Percentiles rank a stretch among this genome's conserved stretches.
These are phyloP conservation scores for Exophiala sideris DNA, from an alignment of 2,329 filamentous ascomycete genomes.

Conservation along the genomic window DNA sequence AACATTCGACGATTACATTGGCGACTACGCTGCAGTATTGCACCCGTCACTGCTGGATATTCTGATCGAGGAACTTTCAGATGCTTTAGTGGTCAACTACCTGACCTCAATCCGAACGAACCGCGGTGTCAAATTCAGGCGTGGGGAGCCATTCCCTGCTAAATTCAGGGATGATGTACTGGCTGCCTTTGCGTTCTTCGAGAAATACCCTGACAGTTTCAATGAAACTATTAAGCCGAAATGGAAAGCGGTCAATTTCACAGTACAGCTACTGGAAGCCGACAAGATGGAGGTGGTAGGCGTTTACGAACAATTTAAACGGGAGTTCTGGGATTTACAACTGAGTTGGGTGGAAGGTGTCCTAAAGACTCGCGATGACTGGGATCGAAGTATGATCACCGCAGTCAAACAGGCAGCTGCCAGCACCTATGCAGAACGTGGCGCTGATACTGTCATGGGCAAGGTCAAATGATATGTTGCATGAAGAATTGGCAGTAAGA, in stretches of 20 bases:
- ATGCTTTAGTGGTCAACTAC: conserved; percentile 85
- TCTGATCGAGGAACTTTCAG: conserved; percentile 86
- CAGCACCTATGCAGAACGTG: conserved; percentile 74
- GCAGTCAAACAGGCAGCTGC: conserved; percentile 85
- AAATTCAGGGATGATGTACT: conserved; percentile 92
- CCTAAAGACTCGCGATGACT: conserved; percentile 81
- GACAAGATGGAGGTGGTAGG: conserved; percentile 70
- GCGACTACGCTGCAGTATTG: conserved; percentile 78
- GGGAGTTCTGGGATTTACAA: conserved; percentile 86
- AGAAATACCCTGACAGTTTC: conserved; percentile 63
- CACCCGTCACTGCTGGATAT: conserved; percentile 87
- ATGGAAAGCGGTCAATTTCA: conserved; percentile 85
- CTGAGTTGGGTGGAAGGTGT: conserved; percentile 95
- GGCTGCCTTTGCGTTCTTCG: conserved; percentile 87
- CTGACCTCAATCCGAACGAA: conserved; percentile 75
- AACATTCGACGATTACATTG: conserved; percentile 92
- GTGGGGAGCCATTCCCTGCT: conserved; percentile 81
- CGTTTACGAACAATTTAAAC: conserved; percentile 80
- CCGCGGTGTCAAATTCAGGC: conserved; percentile 82
- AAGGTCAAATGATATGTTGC: conserved; percentile 65
- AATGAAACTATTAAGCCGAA: conserved; percentile 78
- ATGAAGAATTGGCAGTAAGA: too few relatives aligned
- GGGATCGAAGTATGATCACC: conserved; percentile 85
- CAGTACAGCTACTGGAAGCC: conserved; percentile 71
- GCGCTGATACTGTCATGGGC: conserved; percentile 89